Conservation (phyloP, 805 yeast species). For the Starmerella stellata region DNA sequence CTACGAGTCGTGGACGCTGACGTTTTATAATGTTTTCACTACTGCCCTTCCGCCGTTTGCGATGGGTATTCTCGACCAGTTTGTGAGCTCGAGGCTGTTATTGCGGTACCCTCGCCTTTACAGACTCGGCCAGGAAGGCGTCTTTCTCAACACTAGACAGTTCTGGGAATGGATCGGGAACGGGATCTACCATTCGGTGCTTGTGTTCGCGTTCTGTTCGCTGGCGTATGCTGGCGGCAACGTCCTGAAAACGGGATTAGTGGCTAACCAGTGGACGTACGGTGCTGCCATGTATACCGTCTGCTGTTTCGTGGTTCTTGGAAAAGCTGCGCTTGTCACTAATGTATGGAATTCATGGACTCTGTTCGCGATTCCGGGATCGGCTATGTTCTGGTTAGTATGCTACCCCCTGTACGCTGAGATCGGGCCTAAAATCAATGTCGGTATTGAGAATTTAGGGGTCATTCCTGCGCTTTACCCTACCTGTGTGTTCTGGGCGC, state of each 20-base stretch:
- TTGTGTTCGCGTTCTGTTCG: conserved; percentile 56
- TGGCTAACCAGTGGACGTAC: conserved; percentile 86
- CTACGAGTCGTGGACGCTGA: conserved; percentile 94
- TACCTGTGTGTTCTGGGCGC: conserved; percentile 67
- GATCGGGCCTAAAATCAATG: conserved; percentile 65
- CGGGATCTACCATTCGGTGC: conserved; percentile 85
- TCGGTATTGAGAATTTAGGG: conserved; percentile 73
- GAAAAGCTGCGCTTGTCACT: conserved; percentile 84
- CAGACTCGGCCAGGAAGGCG: conserved; percentile 73
- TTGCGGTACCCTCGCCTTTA: conserved; percentile 87
- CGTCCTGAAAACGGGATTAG: conserved; percentile 41
- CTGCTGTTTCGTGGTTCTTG: conserved; percentile 72
- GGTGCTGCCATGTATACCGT: conserved; percentile 81
- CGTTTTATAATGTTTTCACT: conserved; percentile 84
- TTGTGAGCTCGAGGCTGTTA: conserved; percentile 72
- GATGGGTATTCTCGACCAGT: conserved; percentile 91
- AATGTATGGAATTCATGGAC: conserved; percentile 93
- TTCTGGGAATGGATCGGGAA: conserved; percentile 97
- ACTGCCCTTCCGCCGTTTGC: conserved; percentile 93
- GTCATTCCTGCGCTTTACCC: conserved; percentile 60
- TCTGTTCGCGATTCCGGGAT: conserved; percentile 83
- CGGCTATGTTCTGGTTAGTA: conserved; percentile 63
- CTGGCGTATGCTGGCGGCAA: conserved; percentile 53
- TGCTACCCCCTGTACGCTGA: conserved; percentile 76
- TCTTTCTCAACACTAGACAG: conserved; percentile 72